Evolutionary conservation across 495 filamentous ascomycete species (phyloP).

Genomic region (Cercophora scortea): DNA sequence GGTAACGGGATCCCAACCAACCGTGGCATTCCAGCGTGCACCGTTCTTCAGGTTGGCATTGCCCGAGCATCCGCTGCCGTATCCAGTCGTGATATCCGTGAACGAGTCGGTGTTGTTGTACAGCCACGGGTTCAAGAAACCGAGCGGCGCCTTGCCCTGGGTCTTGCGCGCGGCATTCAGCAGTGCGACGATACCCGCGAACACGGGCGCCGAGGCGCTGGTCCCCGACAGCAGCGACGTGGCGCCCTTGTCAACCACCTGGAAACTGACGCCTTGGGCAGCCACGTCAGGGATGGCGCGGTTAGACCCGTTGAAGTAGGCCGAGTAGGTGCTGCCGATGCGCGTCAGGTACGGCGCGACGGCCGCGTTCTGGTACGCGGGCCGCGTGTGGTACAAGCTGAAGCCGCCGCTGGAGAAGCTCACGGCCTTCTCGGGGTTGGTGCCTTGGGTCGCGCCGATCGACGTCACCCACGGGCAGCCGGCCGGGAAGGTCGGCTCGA

Average conservation of each 20-base stretch:
- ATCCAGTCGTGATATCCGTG: slow-evolving; percentile 56
- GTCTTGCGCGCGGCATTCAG: slow-evolving; percentile 60
- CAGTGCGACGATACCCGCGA: slow-evolving; percentile 54
- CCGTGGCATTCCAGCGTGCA: slow-evolving; percentile 51
- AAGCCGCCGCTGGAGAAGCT: slow-evolving; percentile 54
- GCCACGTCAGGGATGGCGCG: slow-evolving; percentile 70
- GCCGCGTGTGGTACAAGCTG: slow-evolving; percentile 54
- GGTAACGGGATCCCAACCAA: slow-evolving; percentile 41
- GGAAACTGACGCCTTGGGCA: slow-evolving; percentile 38
- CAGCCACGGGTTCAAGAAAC: slow-evolving; percentile 71
- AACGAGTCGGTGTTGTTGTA: slow-evolving; percentile 48
- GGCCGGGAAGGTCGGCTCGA: slow-evolving; percentile 45
- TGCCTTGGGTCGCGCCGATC: slow-evolving; percentile 58
- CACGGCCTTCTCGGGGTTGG: slow-evolving; percentile 52
- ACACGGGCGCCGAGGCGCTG: slow-evolving; percentile 55
- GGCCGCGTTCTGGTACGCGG: slow-evolving; percentile 51
- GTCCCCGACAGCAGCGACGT: slow-evolving; percentile 43
- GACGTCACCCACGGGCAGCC: slow-evolving; percentile 69
- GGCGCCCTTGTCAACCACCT: slow-evolving; percentile 4
- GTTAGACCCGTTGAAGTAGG: slow-evolving; percentile 45
- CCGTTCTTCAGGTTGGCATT: slow-evolving; percentile 33
- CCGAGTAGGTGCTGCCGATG: slow-evolving; percentile 12
- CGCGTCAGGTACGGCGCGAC: slow-evolving; percentile 41
- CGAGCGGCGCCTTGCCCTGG: slow-evolving; percentile 47
- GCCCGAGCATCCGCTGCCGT: slow-evolving; percentile 54